Evolutionary conservation across 2,329 filamentous ascomycete species (phyloP).

Genomic region (Talaromyces sp.): DNA sequence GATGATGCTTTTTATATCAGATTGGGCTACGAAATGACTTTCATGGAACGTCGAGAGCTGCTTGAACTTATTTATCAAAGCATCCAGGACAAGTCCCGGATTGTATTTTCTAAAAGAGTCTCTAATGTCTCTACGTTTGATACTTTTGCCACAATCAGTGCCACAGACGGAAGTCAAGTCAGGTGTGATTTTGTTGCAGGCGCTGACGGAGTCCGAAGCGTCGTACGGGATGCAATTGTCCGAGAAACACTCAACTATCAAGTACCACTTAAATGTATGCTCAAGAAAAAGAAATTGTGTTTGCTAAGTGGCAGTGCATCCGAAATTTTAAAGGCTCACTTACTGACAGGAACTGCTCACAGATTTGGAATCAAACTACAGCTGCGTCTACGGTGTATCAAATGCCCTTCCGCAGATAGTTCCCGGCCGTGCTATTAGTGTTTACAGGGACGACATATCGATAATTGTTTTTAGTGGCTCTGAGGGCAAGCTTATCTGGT

Average conservation of each 20-base stretch:
- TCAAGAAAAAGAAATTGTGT: neutral
- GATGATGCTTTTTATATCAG: neutral
- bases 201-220: neutral
- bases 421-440: neutral
- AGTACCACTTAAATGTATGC: neutral
- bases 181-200: neutral
- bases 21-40: neutral
- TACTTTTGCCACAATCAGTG: neutral
- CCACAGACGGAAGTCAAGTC: neutral
- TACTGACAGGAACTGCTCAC: neutral
- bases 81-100: neutral
- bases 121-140: neutral
- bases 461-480: neutral
- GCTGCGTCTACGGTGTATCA: conserved; percentile 1
- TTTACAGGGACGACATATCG: neutral
- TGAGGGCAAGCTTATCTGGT: neutral
- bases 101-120: neutral
- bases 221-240: conserved; percentile 5
- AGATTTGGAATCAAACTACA: neutral
- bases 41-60: neutral
- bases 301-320: too few relatives aligned
- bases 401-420: neutral
- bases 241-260: neutral
- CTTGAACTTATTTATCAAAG: conserved; percentile 1
- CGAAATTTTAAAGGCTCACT: neutral